phyloP scores from a whole-genome alignment of 768 basidiomycete species.

The Serendipita sp. region DNA sequence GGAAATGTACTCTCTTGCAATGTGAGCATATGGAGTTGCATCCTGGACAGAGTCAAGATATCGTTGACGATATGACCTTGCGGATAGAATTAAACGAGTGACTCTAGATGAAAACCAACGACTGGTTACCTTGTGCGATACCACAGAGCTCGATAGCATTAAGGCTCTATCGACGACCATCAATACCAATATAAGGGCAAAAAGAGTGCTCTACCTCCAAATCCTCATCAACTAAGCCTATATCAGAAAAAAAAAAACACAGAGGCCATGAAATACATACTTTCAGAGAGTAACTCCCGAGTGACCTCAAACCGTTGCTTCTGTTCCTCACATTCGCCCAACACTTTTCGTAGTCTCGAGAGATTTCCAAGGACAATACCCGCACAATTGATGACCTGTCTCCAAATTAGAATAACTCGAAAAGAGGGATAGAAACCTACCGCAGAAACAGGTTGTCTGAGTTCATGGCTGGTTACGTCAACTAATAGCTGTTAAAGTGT shows the following conservation, averaged over 20 bases:
- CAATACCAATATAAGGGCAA: not conserved
- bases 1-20: conserved; percentile 14
- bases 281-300: not conserved
- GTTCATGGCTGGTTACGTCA: conserved; percentile 24
- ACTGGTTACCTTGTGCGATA: not conserved
- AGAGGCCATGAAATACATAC: not conserved
- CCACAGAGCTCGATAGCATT: conserved; percentile 25
- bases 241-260: not conserved
- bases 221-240: conserved; percentile 16
- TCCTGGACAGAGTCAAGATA: conserved; percentile 24
- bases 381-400: conserved; percentile 19
- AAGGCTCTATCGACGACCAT: conserved; percentile 16
- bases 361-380: conserved; percentile 21
- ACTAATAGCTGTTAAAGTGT: conserved; percentile 20
- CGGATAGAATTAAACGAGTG: no score
- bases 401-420: not conserved
- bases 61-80: conserved; percentile 23
- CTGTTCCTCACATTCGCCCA: conserved; percentile 5
- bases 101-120: not conserved
- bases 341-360: conserved; percentile 16
- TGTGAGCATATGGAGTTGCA: conserved; percentile 21
- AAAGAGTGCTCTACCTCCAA: conserved; percentile 11
- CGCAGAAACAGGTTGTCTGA: conserved; percentile 17
- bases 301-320: not conserved
- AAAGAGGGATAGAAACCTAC: not conserved